A percentile compares a stretch with the other conserved stretches of the same genome.
Evolutionary conservation across 2,329 filamentous ascomycete genomes (phyloP).

Genomic region (Ceratocystis ficicola): DNA sequence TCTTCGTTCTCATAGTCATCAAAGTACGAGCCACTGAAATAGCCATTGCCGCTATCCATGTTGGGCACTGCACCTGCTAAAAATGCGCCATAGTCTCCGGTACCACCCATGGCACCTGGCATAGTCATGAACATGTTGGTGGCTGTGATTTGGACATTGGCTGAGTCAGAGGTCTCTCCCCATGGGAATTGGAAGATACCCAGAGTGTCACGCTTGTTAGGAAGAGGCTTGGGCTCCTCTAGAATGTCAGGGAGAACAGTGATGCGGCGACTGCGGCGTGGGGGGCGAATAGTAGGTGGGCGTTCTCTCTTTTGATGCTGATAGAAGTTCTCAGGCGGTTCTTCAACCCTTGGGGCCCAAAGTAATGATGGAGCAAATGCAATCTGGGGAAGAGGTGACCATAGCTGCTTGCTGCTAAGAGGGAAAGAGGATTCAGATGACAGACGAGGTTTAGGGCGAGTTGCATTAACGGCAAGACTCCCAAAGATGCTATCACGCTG

Average conservation of each 20-base stretch:
- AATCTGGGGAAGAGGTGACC: slow-evolving; percentile 27
- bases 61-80: slow-evolving; percentile 27
- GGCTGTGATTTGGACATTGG: slow-evolving; percentile 32
- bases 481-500: slow-evolving; percentile 16
- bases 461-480: slow-evolving; percentile 28
- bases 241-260: slow-evolving; percentile 51
- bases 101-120: slow-evolving; percentile 40
- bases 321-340: neutral
- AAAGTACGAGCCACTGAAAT: slow-evolving; percentile 40
- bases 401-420: slow-evolving; percentile 32
- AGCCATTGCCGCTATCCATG: slow-evolving; percentile 32
- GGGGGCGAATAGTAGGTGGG: slow-evolving; percentile 41
- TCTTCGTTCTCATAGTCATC: slow-evolving; percentile 48
- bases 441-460: slow-evolving; percentile 30
- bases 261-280: slow-evolving; percentile 43
- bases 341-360: slow-evolving; percentile 25
- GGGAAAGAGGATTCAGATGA: slow-evolving; percentile 26
- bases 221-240: slow-evolving; percentile 48
- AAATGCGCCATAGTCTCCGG: slow-evolving; percentile 27
- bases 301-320: slow-evolving; percentile 29
- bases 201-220: slow-evolving; percentile 45
- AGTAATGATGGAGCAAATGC: slow-evolving; percentile 25
- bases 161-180: slow-evolving; percentile 50
- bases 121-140: slow-evolving; percentile 35
- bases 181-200: slow-evolving; percentile 56